These are phyloP conservation scores for Mariannaea sp. DNA, from an alignment of 2,329 filamentous ascomycete genomes.

Conservation along the genomic window DNA sequence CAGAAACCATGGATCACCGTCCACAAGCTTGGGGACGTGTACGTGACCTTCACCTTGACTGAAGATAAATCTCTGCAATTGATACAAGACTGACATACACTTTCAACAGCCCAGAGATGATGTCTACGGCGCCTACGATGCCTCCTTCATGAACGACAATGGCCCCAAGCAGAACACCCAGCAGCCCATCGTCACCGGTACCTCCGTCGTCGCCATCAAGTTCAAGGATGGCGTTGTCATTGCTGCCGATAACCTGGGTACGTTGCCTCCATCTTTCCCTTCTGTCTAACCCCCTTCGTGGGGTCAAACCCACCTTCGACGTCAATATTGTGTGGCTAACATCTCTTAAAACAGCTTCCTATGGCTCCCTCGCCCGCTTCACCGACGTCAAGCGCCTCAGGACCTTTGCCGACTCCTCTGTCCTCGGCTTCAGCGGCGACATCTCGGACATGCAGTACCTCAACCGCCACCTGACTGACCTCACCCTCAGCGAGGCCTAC, in stretches of 20 bases:
- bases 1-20: conserved; percentile 67
- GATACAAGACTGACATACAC: conserved; percentile 11
- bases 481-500: conserved; percentile 91
- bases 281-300: conserved; percentile 5
- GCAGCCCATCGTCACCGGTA: conserved; percentile 92
- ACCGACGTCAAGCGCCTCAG: conserved; percentile 95
- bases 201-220: conserved; percentile 92
- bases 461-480: conserved; percentile 84
- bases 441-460: conserved; percentile 99
- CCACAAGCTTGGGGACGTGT: conserved; percentile 75
- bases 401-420: conserved; percentile 79
- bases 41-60: conserved; percentile 43
- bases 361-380: conserved; percentile 95
- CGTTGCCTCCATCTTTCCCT: conserved; percentile 29
- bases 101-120: conserved; percentile 84
- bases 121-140: conserved; percentile 92
- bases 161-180: conserved; percentile 86
- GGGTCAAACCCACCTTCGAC: neutral
- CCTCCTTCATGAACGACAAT: conserved; percentile 75
- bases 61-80: conserved; percentile 21
- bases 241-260: conserved; percentile 95
- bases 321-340: conserved; percentile 10
- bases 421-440: conserved; percentile 95
- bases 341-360: conserved; percentile 72
- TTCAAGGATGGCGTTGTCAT: conserved; percentile 97